Base-by-base conservation (phyloP, 129 eudicot genomes). In the Centaurea solstitialis region DNA sequence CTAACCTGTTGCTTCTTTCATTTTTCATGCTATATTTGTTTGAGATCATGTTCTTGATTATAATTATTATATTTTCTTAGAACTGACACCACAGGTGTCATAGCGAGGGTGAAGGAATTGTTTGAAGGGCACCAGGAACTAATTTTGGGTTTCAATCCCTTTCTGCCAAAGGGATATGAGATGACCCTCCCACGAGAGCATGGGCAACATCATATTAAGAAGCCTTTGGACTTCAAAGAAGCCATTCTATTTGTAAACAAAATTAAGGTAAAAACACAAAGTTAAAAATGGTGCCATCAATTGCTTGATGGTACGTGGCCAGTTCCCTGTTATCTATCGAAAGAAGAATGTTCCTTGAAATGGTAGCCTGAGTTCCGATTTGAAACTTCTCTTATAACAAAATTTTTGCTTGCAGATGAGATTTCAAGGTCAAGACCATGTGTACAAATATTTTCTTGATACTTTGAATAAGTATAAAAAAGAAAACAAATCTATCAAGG, bases 361-460 rank as follows among this genome's bases (percentile, higher is more conserved):
- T 33, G 73, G 73, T 39, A 11, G 68, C 57, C 70, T 72, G 17
- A 30, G 64, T 33, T 61, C 76, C 22, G 47, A 12, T 72, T 66
- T 15, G 20, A 68, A 39, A 62, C 41, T 68, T 73, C 30, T 39
- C 40, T 26, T 70, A 65, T 87, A 59, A 80, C 70, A 61, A 71
- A n/a, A 73, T 70, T 23, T 47, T 73, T 79, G 26, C 69, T 76
- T 87, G 84, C 97, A 94, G 98, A 75, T 80, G 81, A 89, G 93
- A 85, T 92, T 92, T 87, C 97, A 89, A 85, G 98, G 94, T 33
- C 91, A 94, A 83, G 97, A 92, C 78, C 96, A 81, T 79, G 96
- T 94, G 74, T 94, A 90, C 88, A 92, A 86, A 86, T 87, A 97
- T 73, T 89, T 94, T 81, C 97, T 94, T 74, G 96, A 87, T 72